Base-by-base conservation (phyloP, 129 eudicot genomes). In the Rutidosis leptorrhynchoides region DNA sequence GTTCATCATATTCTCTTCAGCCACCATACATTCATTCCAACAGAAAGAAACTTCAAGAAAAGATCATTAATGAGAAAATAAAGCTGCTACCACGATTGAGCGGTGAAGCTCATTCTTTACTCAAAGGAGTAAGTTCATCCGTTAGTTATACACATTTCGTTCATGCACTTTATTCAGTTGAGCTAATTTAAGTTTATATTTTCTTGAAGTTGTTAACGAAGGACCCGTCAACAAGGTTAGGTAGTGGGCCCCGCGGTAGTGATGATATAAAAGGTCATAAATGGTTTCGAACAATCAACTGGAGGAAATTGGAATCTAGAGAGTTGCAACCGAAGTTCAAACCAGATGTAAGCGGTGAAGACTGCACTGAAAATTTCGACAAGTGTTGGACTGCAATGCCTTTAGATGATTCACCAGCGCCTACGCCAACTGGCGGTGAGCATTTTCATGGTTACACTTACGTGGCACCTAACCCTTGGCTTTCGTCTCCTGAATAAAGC, bases 371-470 rank as follows among this genome's bases (percentile, higher is more conserved):
- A 19, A 92, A 92, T 75, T 92, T 92, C 21, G 98, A 92, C 73
- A 81, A 71, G 46, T 92, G 98, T 70, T 92, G 98, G 96, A 92
- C 98, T 3, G 78, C 85, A 8, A 92, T 92, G 96, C 96, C 98
- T 4, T 78, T 76, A 7, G 94, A 85, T 37, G 98, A 92, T 71
- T 92, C 98, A 1, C 98, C 98, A 0, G 96, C 95, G 23, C 79
- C 98, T 35, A 92, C 96, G 4, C 98, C 98, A 0, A 88, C 95
- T 5, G 71, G 77, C 3, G 88, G 86, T 17, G 98, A 79, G 63
- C 89, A 77, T 79, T 92, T 92, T 59, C 95, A 88, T 15, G 96
- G 98, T 21, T 92, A 88, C 67, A 88, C 95, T 22, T 88, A 81
- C 3, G 82, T 85, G 8, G 95, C 96, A 33, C 96, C 98, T 37